Percentiles rank a stretch among this genome's conserved stretches.
These are phyloP conservation scores for Choanephora cucurbitarum DNA, from an alignment of 371 early-diverging fungal species.

Conservation along the genomic window DNA sequence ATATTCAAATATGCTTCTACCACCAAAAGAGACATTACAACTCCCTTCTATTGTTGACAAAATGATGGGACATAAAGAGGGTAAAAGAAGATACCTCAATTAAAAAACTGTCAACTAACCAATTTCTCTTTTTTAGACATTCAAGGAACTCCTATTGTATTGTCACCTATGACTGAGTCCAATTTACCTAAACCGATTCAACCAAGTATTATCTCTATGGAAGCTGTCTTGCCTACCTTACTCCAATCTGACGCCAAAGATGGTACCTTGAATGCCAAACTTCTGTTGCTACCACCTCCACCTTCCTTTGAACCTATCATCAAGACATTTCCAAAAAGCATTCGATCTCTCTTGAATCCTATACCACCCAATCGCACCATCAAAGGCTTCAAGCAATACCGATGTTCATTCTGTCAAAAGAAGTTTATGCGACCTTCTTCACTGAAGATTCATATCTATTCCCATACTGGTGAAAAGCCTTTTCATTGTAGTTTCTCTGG, in stretches of 20 bases:
- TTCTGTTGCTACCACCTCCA: slow-evolving; percentile 1
- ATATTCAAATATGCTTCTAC: no score
- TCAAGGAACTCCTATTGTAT: not conserved
- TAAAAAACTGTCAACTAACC: no score
- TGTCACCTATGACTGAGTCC: slow-evolving; percentile 1
- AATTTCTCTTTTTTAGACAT: slow-evolving; percentile 1
- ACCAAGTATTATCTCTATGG: slow-evolving; percentile 11
- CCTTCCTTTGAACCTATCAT: not conserved
- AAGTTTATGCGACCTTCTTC: slow-evolving; percentile 73
- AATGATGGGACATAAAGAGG: no score
- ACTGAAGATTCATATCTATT: slow-evolving; percentile 63
- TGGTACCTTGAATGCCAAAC: not conserved
- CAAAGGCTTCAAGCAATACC: slow-evolving; percentile 11
- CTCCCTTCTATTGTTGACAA: no score
- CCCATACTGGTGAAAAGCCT: slow-evolving; percentile 77
- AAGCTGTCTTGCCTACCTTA: slow-evolving; percentile 4
- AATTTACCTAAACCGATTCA: slow-evolving; percentile 6
- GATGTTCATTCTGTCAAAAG: slow-evolving; percentile 64
- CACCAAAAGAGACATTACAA: no score
- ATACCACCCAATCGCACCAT: not conserved
- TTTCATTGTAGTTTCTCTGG: slow-evolving; percentile 60
- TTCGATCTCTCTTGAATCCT: not conserved
- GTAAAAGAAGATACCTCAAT: no score
- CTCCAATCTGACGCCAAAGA: not conserved
- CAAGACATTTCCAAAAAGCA: not conserved